A percentile compares a stretch with the other conserved stretches of the same genome.
These are phyloP conservation scores for Neurospora sp. DNA, from an alignment of 495 filamentous ascomycete genomes.

Conservation along the genomic window DNA sequence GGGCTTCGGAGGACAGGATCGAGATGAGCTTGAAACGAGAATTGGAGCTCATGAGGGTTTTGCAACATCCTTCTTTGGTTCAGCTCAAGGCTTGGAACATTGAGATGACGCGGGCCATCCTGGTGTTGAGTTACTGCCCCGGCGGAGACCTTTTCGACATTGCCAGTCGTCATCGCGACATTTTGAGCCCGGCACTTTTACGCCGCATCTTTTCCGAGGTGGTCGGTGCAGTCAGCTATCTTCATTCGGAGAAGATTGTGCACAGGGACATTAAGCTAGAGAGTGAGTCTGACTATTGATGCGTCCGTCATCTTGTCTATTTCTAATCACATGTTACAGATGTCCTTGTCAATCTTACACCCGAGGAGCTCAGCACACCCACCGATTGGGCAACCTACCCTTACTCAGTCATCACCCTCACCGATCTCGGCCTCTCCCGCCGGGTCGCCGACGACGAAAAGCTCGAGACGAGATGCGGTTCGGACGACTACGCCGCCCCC, in stretches of 20 bases:
- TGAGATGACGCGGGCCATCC: slow-evolving; percentile 65
- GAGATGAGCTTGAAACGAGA: slow-evolving; percentile 90
- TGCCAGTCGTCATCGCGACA: slow-evolving; percentile 54
- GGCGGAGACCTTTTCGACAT: slow-evolving; percentile 94
- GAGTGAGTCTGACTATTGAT: slow-evolving; percentile 46
- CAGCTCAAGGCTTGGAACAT: slow-evolving; percentile 81
- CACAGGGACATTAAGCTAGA: slow-evolving; percentile 97
- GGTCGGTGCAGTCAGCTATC: slow-evolving; percentile 72
- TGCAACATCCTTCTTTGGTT: slow-evolving; percentile 82
- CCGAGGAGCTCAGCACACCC: slow-evolving; percentile 32
- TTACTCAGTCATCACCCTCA: slow-evolving; percentile 74
- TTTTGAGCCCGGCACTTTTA: slow-evolving; percentile 58
- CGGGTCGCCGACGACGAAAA: slow-evolving; percentile 69
- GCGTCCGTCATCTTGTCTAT: neutral
- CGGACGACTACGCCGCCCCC: slow-evolving; percentile 93
- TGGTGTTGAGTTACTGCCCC: slow-evolving; percentile 85
- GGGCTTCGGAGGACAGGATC: slow-evolving; percentile 76
- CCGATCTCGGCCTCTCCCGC: slow-evolving; percentile 84
- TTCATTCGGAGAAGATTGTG: slow-evolving; percentile 78
- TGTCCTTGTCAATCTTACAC: slow-evolving; percentile 76
- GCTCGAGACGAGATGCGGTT: slow-evolving; percentile 82
- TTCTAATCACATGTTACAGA: slow-evolving; percentile 40
- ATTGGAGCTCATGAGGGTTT: slow-evolving; percentile 77
- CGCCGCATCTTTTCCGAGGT: slow-evolving; percentile 85
- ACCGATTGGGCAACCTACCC: slow-evolving; percentile 62